Conservation (phyloP, 176 grass and related monocot genomes). For the Musa acuminata region DNA sequence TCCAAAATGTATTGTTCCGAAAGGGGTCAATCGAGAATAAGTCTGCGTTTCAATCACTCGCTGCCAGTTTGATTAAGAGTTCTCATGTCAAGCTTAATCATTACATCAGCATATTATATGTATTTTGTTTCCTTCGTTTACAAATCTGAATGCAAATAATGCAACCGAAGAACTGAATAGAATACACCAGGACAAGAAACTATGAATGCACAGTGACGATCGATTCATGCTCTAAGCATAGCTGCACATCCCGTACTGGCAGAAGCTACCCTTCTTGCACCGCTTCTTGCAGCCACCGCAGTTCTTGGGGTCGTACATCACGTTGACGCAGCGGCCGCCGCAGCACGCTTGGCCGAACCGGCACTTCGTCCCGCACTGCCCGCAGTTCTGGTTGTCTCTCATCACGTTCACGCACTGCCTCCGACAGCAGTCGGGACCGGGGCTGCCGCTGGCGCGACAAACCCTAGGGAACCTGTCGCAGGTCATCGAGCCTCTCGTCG, state of each 20-base stretch:
- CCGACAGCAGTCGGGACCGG: slow-evolving; percentile 3
- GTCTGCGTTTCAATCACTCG: too few relatives aligned
- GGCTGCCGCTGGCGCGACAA: background rate
- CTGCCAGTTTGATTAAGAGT: too few relatives aligned
- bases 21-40: too few relatives aligned
- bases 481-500: background rate
- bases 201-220: too few relatives aligned
- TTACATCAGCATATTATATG: too few relatives aligned
- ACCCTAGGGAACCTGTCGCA: slow-evolving; percentile 5
- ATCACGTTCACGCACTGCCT: slow-evolving; percentile 4
- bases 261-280: slow-evolving; percentile 2
- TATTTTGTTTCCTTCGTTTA: too few relatives aligned
- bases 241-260: background rate
- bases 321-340: background rate
- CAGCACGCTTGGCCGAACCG: background rate
- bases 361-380: background rate
- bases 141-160: too few relatives aligned
- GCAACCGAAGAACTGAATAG: too few relatives aligned
- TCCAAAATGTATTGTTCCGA: too few relatives aligned
- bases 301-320: background rate
- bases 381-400: background rate
- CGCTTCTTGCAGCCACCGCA: background rate
- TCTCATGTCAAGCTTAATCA: too few relatives aligned
- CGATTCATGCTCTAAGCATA: background rate
- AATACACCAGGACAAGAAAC: too few relatives aligned